Base-by-base conservation (phyloP, 768 basidiomycete species). In the Daedaleopsis nitida region DNA sequence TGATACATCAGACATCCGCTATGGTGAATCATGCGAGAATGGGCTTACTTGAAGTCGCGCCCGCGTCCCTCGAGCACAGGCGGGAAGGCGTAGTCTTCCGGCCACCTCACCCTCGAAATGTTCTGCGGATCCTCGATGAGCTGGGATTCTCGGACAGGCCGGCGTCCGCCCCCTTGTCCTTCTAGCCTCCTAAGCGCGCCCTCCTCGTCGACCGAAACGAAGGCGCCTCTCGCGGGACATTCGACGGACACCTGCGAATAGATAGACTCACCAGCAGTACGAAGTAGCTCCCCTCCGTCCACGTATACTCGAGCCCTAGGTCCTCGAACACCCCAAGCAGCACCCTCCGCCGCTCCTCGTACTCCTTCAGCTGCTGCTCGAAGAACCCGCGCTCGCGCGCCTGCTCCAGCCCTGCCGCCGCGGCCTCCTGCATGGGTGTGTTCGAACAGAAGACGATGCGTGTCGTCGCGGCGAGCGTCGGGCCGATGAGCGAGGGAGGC, bases 391-490 rank as follows among this genome's bases (percentile, higher is more conserved):
- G 84, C 66, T 88, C 76, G 24, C 75, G 75, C 1, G 88, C 94
- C 65, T 89, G 80, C 72, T 96, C 96, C 19, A 98, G 80, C 21
- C 93, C 95, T 13, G 81, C 79, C 3, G 96, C 96, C 17, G 86
- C 89, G 13, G 96, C 96, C 76, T 97, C 96, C 74, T 98, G 96
- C 62, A 96, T 77, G 3, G 95, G 96, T 2, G 93, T 92, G 74
- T 96, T 96, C 53, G 88, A 84, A 75, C 92, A 95, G 78, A 97
- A 98, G 37, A 98, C 89, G 68, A 98, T 95, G 44, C 96, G 89
- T 0, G 94, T 96, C 52, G 86, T 86, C 8, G 93, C 96, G 8
- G 94, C 94, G 34, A 96, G 82, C 19, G 93, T 90, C 1, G 96
- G 94, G 43, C 79, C 77, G 57, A 95, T 89, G 66, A 98, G 88